Percentiles rank a stretch among this genome's conserved stretches.
phyloP scores from a whole-genome alignment of 805 yeast species.

The Nakazawaea pomicola region DNA sequence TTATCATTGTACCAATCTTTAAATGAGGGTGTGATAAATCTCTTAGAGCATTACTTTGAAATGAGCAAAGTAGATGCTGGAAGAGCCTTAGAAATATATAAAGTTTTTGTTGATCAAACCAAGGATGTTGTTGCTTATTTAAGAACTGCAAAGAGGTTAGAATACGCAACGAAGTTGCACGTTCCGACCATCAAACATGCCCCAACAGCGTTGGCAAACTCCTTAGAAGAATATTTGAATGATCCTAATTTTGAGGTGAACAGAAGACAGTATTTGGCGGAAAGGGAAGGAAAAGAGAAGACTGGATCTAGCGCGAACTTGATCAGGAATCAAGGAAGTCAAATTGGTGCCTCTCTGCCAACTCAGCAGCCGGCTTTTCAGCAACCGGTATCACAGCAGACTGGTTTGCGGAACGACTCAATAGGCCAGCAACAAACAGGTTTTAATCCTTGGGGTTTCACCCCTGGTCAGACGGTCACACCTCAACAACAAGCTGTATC shows the following conservation, averaged over 20 bases:
- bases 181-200: constrained; percentile 98
- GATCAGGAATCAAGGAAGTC: constrained; percentile 12
- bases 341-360: not conserved
- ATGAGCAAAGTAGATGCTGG: constrained; percentile 84
- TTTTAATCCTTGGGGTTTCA: constrained; percentile 15
- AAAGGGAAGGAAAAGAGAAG: constrained; percentile 40
- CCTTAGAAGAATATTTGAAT: constrained; percentile 81
- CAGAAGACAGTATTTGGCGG: constrained; percentile 71
- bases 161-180: constrained; percentile 78
- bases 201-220: constrained; percentile 84
- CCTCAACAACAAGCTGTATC: constrained; percentile 14
- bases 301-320: constrained; percentile 9
- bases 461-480: constrained; percentile 14
- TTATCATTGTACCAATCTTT: constrained; percentile 81
- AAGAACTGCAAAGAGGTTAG: constrained; percentile 84
- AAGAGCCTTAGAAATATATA: constrained; percentile 79
- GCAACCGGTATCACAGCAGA: too few relatives aligned
- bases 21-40: constrained; percentile 93
- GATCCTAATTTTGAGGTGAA: constrained; percentile 83
- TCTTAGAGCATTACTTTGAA: constrained; percentile 92
- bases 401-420: too few relatives aligned
- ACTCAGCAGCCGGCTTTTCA: constrained; percentile 12
- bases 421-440: constrained; percentile 17
- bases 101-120: constrained; percentile 79
- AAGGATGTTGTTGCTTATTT: constrained; percentile 82